These are phyloP conservation scores for Priceomyces carsonii DNA, from an alignment of 805 yeast genomes.

Conservation along the genomic window DNA sequence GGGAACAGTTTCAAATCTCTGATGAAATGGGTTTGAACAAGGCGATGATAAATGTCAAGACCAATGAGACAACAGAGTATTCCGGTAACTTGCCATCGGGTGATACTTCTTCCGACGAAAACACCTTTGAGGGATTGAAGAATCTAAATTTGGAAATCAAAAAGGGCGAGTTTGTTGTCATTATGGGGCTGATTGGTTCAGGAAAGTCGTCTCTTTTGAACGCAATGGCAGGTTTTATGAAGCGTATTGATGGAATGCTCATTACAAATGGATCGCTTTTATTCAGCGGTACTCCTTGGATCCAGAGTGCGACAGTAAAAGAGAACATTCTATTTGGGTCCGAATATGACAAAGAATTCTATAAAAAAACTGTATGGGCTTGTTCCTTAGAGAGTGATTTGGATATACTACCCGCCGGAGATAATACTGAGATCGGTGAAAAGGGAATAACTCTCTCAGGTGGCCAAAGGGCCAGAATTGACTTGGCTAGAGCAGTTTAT, in stretches of 20 bases:
- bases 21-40: too few relatives aligned
- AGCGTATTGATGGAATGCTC: conserved; percentile 51
- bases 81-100: too few relatives aligned
- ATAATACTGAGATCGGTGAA: conserved; percentile 79
- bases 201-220: conserved; percentile 76
- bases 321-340: conserved; percentile 74
- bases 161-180: conserved; percentile 70
- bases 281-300: conserved; percentile 75
- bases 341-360: conserved; percentile 50
- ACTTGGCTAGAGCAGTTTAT: conserved; percentile 78
- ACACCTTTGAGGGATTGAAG: conserved; percentile 43
- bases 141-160: conserved; percentile 54
- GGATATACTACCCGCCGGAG: conserved; percentile 70
- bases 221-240: conserved; percentile 75
- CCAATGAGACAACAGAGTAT: too few relatives aligned
- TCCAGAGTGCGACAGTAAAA: conserved; percentile 75
- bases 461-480: conserved; percentile 83
- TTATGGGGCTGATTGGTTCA: conserved; percentile 80
- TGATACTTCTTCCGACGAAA: conserved; percentile 6
- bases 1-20: too few relatives aligned
- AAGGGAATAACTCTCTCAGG: conserved; percentile 86
- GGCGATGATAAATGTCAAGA: too few relatives aligned
- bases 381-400: conserved; percentile 72
- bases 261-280: conserved; percentile 53
- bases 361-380: conserved; percentile 55